Conservation (phyloP, 1,284 basidiomycete genomes). For the Boletus sp. region DNA sequence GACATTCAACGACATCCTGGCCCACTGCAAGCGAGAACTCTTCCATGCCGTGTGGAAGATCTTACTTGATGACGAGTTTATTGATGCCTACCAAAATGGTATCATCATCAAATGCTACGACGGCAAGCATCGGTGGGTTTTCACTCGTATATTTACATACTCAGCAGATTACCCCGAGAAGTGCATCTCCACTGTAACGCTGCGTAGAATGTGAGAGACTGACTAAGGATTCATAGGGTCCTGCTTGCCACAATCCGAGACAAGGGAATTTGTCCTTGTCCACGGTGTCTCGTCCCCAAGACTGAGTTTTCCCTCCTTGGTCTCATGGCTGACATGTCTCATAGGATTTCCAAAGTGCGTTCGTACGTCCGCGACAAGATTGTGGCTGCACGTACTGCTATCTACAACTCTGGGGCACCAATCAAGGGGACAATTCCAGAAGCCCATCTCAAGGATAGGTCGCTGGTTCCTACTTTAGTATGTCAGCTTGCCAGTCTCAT, state of each 20-base stretch:
- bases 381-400: neutral
- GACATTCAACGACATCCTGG: constrained; percentile 19
- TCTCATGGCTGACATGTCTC: neutral
- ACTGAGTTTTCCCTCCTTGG: neutral
- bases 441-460: neutral
- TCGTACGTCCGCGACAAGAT: neutral
- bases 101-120: constrained; percentile 37
- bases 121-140: constrained; percentile 22
- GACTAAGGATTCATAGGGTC: neutral
- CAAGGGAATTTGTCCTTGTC: neutral
- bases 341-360: neutral
- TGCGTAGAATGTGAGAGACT: neutral
- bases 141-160: neutral
- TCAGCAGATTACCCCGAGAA: neutral
- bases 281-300: neutral
- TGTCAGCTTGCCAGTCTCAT: too few relatives aligned
- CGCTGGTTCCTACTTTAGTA: neutral
- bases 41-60: constrained; percentile 40
- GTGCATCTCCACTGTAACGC: neutral
- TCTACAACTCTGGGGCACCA: neutral
- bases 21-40: constrained; percentile 38
- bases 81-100: constrained; percentile 38
- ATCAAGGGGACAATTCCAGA: neutral
- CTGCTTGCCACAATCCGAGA: neutral
- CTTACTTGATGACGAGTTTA: constrained; percentile 36